Conservation (phyloP, 352 stramenopile genomes). For the Pythium brachiatum region DNA sequence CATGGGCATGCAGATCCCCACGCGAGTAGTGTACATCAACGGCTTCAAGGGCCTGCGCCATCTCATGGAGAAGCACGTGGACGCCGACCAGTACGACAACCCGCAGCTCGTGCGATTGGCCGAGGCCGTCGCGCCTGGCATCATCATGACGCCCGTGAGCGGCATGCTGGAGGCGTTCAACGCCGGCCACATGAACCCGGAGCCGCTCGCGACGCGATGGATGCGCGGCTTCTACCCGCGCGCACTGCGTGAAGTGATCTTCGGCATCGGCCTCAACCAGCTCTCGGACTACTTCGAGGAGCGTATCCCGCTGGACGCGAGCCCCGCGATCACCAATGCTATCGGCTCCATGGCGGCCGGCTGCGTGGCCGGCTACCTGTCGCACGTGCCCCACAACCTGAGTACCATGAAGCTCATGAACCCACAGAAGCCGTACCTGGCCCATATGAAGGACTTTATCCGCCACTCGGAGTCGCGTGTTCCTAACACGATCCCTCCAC, state of each 20-base stretch:
- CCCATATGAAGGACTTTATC: slow-evolving; percentile 86
- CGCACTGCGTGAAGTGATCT: slow-evolving; percentile 90
- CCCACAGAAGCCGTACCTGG: slow-evolving; percentile 81
- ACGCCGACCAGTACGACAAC: slow-evolving; percentile 81
- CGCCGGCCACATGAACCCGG: slow-evolving; percentile 91
- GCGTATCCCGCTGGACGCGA: slow-evolving; percentile 67
- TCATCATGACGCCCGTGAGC: slow-evolving; percentile 93
- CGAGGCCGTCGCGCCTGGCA: slow-evolving; percentile 83
- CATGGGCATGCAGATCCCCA: slow-evolving; percentile 94
- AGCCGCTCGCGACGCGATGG: slow-evolving; percentile 85
- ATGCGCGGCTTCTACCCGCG: slow-evolving; percentile 87
- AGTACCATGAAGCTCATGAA: slow-evolving; percentile 96
- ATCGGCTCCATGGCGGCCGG: slow-evolving; percentile 86
- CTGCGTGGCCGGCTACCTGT: slow-evolving; percentile 91
- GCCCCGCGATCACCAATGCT: slow-evolving; percentile 83
- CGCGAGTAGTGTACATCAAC: slow-evolving; percentile 91
- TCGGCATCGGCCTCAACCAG: slow-evolving; percentile 93
- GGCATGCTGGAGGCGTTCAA: slow-evolving; percentile 92
- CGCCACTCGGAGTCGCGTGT: slow-evolving; percentile 80
- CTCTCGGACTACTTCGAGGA: slow-evolving; percentile 94
- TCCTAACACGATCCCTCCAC: slow-evolving; percentile 67
- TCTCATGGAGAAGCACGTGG: slow-evolving; percentile 82
- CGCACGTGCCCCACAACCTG: slow-evolving; percentile 94
- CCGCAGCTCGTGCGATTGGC: slow-evolving; percentile 71
- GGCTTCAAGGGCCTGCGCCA: slow-evolving; percentile 91